Base-by-base conservation (phyloP, 2,329 filamentous ascomycete genomes). In the Dothistroma septosporum region DNA sequence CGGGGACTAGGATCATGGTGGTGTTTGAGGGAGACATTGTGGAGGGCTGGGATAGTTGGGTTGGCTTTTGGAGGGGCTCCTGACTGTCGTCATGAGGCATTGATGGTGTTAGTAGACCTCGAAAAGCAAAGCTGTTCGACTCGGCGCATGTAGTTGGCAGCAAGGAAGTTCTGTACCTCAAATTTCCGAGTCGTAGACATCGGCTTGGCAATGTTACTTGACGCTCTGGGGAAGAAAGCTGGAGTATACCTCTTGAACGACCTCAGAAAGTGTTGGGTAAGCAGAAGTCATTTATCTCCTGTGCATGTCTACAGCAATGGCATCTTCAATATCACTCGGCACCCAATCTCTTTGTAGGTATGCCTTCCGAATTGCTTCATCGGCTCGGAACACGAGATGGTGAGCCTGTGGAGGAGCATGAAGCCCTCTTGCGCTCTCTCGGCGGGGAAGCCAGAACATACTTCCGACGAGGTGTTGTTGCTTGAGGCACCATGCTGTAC, bases 1-100 rank as follows among this genome's bases (percentile, higher is more conserved):
- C 70, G 21, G 69, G 69, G 19, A 72, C 61, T 33, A 73, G 47
- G 50, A 72, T 41, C 56, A 73, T 64, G 8, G 67, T 67, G 2
- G 68, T 67, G 33, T 68, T 70, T 12, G 48, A 48, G 2, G 58
- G 47, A 7, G 47, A 6, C 54, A 58, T 62, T 14, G 31, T 52
- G 11, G 37, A 44, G 7, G 10, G 1, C n/a, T 44, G 37, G 2
- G 7, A 16, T 7, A 16, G 14, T 11, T 44, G 14, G 2, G 33
- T 16, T 44, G 37, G 6, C 11, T 6, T 44, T 14, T 11, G 37
- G n/a, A 12, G 10, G 14, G 7, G 14, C 11, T 6, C 37, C 6
- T 16, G 7, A 12, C n/a, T 14, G 37, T n/a, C 14, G 1, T 44
- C 12, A 16, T 7, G 32, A 35, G 11, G 14, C n/a, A 1, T 11